phyloP scores from a whole-genome alignment of 192 early-diverging fungal species.

The Helicostylum pulchrum region DNA sequence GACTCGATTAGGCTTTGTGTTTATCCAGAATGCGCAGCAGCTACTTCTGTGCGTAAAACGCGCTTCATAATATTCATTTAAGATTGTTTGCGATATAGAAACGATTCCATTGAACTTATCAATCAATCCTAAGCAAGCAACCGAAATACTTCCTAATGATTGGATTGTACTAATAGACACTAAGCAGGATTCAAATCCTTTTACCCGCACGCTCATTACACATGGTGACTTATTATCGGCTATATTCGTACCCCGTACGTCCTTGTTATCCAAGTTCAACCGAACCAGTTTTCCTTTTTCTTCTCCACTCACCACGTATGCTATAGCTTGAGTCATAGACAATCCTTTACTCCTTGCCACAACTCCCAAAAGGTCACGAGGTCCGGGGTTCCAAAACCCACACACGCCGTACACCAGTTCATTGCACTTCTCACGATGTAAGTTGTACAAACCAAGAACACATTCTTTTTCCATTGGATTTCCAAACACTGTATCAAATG shows the following conservation, averaged over 20 bases:
- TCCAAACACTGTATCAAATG: slow-evolving; percentile 21
- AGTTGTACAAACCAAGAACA: slow-evolving; percentile 22
- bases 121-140: slow-evolving; percentile 29
- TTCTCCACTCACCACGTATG: slow-evolving; percentile 1
- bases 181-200: background rate
- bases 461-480: slow-evolving; percentile 13
- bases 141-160: background rate
- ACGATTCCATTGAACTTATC: slow-evolving; percentile 34
- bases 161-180: background rate
- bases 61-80: background rate
- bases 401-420: background rate
- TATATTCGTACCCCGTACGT: no score
- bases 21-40: background rate
- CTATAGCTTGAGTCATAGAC: background rate
- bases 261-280: background rate
- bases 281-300: background rate
- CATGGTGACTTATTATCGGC: no score
- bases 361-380: background rate
- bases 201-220: background rate
- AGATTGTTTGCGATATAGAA: slow-evolving; percentile 8
- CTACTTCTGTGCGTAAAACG: background rate
- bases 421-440: slow-evolving; percentile 7
- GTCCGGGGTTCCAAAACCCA: slow-evolving; percentile 13
- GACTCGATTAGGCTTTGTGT: no score
- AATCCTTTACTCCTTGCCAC: background rate